phyloP scores from a whole-genome alignment of 148 eudicot species.

The Silene uniflora region DNA sequence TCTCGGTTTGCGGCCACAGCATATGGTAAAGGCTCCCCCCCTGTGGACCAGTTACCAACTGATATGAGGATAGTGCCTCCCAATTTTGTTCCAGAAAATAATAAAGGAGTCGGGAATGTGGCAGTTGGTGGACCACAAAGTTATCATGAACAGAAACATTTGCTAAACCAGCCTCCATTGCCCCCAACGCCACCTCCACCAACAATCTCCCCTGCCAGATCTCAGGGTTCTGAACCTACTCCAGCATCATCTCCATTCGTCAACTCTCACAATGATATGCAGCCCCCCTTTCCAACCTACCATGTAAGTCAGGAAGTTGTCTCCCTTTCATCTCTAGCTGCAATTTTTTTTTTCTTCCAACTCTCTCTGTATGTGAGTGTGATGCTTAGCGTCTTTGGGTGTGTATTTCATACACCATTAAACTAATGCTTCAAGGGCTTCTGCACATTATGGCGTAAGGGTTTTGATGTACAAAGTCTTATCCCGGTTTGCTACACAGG shows the following conservation, averaged over 20 bases:
- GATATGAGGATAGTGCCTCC: constrained; percentile 44
- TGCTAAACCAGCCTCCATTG: constrained; percentile 76
- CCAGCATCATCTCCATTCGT: constrained; percentile 46
- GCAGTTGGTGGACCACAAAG: constrained; percentile 34
- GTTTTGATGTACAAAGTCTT: too few relatives aligned
- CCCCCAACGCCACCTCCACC: constrained; percentile 95
- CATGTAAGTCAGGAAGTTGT: constrained; percentile 47
- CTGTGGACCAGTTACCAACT: constrained; percentile 32
- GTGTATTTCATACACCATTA: background rate
- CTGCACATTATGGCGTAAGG: background rate
- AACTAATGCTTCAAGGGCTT: too few relatives aligned
- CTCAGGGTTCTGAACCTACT: constrained; percentile 46
- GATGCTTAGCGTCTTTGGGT: background rate
- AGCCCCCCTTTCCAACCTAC: constrained; percentile 38
- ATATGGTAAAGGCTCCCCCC: constrained; percentile 37
- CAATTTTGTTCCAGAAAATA: constrained; percentile 34
- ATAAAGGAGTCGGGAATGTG: constrained; percentile 39
- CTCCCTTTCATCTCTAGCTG: background rate
- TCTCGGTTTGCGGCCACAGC: constrained; percentile 39
- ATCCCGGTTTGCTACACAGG: background rate
- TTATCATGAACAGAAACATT: constrained; percentile 55
- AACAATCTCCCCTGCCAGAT: constrained; percentile 48
- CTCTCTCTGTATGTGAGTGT: background rate
- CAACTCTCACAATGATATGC: constrained; percentile 46
- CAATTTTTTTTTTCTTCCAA: background rate